These are phyloP conservation scores for Blastobotrys niveus DNA, from an alignment of 1,139 yeast species.

Conservation along the genomic window DNA sequence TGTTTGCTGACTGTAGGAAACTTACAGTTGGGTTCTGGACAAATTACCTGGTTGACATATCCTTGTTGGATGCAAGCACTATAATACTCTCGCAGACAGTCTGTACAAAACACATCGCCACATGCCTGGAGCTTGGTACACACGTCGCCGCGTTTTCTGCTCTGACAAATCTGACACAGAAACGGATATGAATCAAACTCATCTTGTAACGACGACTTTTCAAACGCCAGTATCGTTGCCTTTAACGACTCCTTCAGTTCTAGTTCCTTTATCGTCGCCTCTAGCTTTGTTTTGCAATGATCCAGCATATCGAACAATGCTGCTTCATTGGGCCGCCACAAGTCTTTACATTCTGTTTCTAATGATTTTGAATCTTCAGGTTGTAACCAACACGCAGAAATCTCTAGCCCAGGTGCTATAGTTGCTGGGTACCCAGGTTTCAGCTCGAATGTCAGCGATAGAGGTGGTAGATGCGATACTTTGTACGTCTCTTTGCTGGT, in stretches of 20 bases:
- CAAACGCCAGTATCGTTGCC: constrained; percentile 24
- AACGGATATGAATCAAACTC: constrained; percentile 42
- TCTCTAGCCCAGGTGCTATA: constrained; percentile 23
- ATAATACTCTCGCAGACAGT: constrained; percentile 47
- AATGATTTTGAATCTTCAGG: constrained; percentile 30
- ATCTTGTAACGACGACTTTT: constrained; percentile 25
- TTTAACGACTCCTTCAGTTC: constrained; percentile 16
- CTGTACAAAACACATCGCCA: constrained; percentile 49
- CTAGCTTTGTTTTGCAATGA: constrained; percentile 12
- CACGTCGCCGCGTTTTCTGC: constrained; percentile 43
- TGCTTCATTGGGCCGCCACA: constrained; percentile 42
- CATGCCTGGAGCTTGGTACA: constrained; percentile 45
- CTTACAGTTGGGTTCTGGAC: constrained; percentile 45
- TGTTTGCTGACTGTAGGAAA: constrained; percentile 21
- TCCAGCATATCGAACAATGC: constrained; percentile 47
- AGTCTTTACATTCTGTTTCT: constrained; percentile 18
- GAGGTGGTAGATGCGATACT: constrained; percentile 24
- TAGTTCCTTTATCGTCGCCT: background rate
- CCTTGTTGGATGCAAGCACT: constrained; percentile 45
- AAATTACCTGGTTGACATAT: constrained; percentile 49
- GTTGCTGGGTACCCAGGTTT: constrained; percentile 23
- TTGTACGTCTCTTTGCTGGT: constrained; percentile 16
- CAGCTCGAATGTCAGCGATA: constrained; percentile 21
- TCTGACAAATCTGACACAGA: constrained; percentile 57
- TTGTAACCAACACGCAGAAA: constrained; percentile 26